A percentile compares a stretch with the other conserved stretches of the same genome.
phyloP scores from a whole-genome alignment of 352 stramenopile genomes.

The Pythium periplocum region DNA sequence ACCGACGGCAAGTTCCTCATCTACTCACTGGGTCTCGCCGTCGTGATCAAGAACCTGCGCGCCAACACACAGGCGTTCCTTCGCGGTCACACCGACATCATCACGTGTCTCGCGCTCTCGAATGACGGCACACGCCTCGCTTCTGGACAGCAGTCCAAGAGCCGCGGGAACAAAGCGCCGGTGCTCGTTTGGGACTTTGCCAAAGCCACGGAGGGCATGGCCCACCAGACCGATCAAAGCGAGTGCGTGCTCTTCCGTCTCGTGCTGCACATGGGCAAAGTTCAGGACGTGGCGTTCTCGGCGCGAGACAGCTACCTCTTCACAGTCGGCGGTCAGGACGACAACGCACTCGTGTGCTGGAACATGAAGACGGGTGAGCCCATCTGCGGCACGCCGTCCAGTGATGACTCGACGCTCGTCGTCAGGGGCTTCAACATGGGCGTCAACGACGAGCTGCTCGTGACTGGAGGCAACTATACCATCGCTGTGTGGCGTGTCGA shows the following conservation, averaged over 20 bases:
- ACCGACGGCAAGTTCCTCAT: slow-evolving; percentile 76
- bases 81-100: slow-evolving; percentile 89
- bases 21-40: slow-evolving; percentile 82
- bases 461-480: slow-evolving; percentile 93
- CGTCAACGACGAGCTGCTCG: slow-evolving; percentile 89
- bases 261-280: slow-evolving; percentile 93
- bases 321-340: slow-evolving; percentile 93
- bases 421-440: slow-evolving; percentile 81
- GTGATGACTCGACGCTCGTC: slow-evolving; percentile 88
- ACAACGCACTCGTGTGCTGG: slow-evolving; percentile 97
- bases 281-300: slow-evolving; percentile 92
- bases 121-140: slow-evolving; percentile 88
- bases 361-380: slow-evolving; percentile 84
- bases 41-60: slow-evolving; percentile 80
- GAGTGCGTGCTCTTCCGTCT: slow-evolving; percentile 88
- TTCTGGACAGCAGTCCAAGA: slow-evolving; percentile 89
- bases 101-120: slow-evolving; percentile 91
- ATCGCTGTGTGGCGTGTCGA: slow-evolving; percentile 88
- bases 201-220: slow-evolving; percentile 67
- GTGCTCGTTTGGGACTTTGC: slow-evolving; percentile 95
- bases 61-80: slow-evolving; percentile 85
- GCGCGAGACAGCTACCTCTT: slow-evolving; percentile 85
- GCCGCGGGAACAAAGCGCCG: slow-evolving; percentile 92
- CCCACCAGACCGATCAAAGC: slow-evolving; percentile 54
- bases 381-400: slow-evolving; percentile 92